These are phyloP conservation scores for Tilletia walkeri DNA, from an alignment of 1,284 basidiomycete genomes.

Conservation along the genomic window DNA sequence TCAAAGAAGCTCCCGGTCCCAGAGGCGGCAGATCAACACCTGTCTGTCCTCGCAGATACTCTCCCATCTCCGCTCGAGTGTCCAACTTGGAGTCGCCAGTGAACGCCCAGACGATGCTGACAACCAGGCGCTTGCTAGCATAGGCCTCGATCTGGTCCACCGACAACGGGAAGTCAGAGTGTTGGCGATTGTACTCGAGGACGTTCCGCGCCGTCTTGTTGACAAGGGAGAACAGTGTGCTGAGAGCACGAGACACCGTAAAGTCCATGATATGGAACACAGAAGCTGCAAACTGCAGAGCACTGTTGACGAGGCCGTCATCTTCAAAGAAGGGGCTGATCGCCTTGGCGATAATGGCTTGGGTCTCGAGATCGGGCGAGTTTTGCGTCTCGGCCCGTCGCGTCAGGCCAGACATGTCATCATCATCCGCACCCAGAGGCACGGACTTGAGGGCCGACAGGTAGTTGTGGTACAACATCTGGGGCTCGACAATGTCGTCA, in stretches of 20 bases:
- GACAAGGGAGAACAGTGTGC: constrained; percentile 92
- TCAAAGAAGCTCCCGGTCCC: constrained; percentile 73
- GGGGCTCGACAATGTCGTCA: constrained; percentile 84
- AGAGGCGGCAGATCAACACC: constrained; percentile 81
- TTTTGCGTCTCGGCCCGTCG: constrained; percentile 29
- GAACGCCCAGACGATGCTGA: constrained; percentile 96
- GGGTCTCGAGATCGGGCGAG: constrained; percentile 66
- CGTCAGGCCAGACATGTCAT: constrained; percentile 66
- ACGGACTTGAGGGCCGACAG: constrained; percentile 73
- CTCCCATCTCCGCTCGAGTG: constrained; percentile 82
- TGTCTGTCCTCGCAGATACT: constrained; percentile 78
- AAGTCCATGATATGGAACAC: constrained; percentile 99
- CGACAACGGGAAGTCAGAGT: constrained; percentile 87
- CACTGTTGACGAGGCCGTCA: constrained; percentile 73
- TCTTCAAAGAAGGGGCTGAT: constrained; percentile 62
- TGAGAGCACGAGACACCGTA: constrained; percentile 83
- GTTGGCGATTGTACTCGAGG: constrained; percentile 90
- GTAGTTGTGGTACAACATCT: constrained; percentile 89
- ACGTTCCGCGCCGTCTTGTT: constrained; percentile 94
- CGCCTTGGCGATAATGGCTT: constrained; percentile 70
- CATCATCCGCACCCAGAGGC: constrained; percentile 86
- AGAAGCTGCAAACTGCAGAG: constrained; percentile 74
- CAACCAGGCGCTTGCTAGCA: constrained; percentile 81
- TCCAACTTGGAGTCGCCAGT: constrained; percentile 92
- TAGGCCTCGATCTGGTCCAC: constrained; percentile 84